Conservation (phyloP, 148 eudicot species). For the Linanthus parryae region DNA sequence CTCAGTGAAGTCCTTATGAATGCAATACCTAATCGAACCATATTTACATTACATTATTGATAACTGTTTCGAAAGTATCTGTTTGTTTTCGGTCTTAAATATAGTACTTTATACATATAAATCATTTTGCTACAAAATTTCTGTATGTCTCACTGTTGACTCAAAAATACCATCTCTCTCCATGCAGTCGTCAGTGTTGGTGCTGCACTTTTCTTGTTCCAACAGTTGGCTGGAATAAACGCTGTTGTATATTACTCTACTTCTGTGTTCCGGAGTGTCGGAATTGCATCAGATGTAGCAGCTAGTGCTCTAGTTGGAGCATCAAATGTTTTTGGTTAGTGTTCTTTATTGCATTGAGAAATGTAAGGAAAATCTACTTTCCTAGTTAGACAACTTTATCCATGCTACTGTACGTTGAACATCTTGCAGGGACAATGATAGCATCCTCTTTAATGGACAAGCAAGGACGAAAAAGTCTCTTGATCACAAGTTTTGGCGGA, state of each 20-base stretch:
- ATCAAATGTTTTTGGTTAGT: slow-evolving; percentile 82
- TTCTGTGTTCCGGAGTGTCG: slow-evolving; percentile 90
- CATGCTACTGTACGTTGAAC: slow-evolving; percentile 9
- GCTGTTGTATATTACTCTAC: slow-evolving; percentile 97
- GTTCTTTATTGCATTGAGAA: background rate
- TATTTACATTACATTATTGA: no score
- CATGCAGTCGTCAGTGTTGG: slow-evolving; percentile 95
- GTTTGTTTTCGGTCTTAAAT: background rate
- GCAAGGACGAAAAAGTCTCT: slow-evolving; percentile 92
- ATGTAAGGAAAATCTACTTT: slow-evolving; percentile 1
- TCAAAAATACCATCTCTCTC: background rate
- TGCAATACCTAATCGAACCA: no score
- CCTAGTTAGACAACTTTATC: background rate
- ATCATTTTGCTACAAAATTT: no score
- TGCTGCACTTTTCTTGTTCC: slow-evolving; percentile 93
- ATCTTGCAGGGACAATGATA: slow-evolving; percentile 63
- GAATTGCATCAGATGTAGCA: slow-evolving; percentile 95
- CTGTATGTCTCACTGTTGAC: no score
- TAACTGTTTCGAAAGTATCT: no score
- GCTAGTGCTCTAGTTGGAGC: slow-evolving; percentile 99
- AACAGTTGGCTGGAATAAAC: slow-evolving; percentile 97
- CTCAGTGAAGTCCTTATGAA: no score
- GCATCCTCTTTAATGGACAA: slow-evolving; percentile 95
- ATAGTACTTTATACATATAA: no score
- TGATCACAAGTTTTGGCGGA: slow-evolving; percentile 86